Conservation (phyloP, 192 early-diverging fungal genomes). For the Hyaloraphidium curvatum region DNA sequence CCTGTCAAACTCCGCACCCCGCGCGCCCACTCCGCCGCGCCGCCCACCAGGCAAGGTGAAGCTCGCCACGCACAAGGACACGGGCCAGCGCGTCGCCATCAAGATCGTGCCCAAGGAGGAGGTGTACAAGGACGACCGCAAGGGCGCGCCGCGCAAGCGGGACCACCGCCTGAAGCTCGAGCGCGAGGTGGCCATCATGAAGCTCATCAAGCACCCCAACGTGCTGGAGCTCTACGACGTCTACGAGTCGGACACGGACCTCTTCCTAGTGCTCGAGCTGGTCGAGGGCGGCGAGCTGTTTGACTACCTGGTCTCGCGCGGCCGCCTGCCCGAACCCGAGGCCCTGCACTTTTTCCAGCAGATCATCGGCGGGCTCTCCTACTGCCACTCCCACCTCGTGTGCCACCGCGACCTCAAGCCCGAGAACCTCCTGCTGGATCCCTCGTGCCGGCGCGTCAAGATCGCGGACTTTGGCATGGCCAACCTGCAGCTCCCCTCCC, state of each 20-base stretch:
- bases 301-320: constrained; percentile 41
- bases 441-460: constrained; percentile 21
- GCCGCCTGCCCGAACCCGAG: constrained; percentile 58
- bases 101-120: constrained; percentile 30
- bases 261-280: constrained; percentile 46
- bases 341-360: constrained; percentile 88
- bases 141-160: constrained; percentile 4
- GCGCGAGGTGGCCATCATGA: constrained; percentile 40
- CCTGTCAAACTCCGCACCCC: too few relatives aligned
- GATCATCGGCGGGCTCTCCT: constrained; percentile 84
- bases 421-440: constrained; percentile 22
- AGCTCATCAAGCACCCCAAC: constrained; percentile 33
- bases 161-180: constrained; percentile 25
- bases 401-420: constrained; percentile 43
- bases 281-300: constrained; percentile 54
- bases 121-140: neutral
- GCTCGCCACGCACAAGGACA: constrained; percentile 28
- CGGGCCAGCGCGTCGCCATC: constrained; percentile 24
- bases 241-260: constrained; percentile 29
- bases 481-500: neutral
- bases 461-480: neutral
- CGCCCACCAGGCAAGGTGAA: constrained; percentile 32
- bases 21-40: too few relatives aligned
- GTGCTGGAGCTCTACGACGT: constrained; percentile 35
- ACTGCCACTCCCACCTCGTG: constrained; percentile 85